Base-by-base conservation (phyloP, 129 eudicot genomes). In the Artemisia argyi region DNA sequence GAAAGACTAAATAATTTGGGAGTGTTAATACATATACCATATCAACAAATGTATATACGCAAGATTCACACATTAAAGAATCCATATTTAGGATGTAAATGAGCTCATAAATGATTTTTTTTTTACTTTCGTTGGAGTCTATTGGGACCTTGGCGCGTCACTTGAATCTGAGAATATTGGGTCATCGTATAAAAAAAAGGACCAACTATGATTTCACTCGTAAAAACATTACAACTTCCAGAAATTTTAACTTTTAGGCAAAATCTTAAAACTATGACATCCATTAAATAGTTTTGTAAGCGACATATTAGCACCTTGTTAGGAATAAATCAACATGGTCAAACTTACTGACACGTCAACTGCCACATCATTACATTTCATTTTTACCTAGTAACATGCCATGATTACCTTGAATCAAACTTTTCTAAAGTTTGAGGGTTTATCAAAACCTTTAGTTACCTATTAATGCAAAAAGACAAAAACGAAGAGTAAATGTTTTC, bases 41-140 rank as follows among this genome's bases (percentile, higher is more conserved):
- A 7, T 39, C 11, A 39, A 0, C 46, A 39, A 7, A 39, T 39
- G 46, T 39, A 39, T 39, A 2, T 39, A 39, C 10, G 2, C 46
- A 39, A 7, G 46, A 39, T 8, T 7, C 46, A 39, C 46, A 7
- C 46, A 39, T 7, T 39, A 39, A 39, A 39, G 2, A 39, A 39
- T 62, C 49, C 15, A 73, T 35, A 53, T 50, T 60, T 19, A 3
- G 75, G 59, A 59, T 7, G 60, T 66, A 60, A 61, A 61, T 79
- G 17, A 49, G 46, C 24, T 30, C 19, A 39, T 28, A 61, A 61
- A 22, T 11, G 20, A 3, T 10, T 24, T 35, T 12, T 30, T 28
- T 7, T 61, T 12, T n/a, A n/a, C 3, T 28, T 7, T 61, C 8
- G 18, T n/a, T n/a, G n/a, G n/a, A 61, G 19, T 18, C 48, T 61